Base-by-base conservation (phyloP, 2,329 filamentous ascomycete species). In the Penicillium oxalicum region DNA sequence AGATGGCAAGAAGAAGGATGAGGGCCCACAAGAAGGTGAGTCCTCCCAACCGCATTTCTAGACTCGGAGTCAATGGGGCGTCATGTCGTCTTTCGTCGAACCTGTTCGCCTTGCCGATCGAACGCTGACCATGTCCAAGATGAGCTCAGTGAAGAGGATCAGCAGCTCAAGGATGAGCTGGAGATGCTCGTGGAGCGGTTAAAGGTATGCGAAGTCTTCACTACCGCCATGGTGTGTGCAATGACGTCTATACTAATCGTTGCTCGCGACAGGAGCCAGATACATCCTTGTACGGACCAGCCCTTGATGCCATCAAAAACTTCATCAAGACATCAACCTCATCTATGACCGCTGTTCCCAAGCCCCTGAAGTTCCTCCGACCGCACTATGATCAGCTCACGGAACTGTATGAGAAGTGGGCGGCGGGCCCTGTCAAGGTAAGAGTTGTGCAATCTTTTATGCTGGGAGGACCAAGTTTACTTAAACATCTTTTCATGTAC, bases 251-350 rank as follows among this genome's bases (percentile, higher is more conserved):
- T 52, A 35, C 56, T 59, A 50, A 42, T 40, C 40, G 48, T 41
- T 47, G 25, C 29, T 47, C 32, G 39, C 42, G 46, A 44, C 64
- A 95, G 88, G 93, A 97, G 76, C 79, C 86, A 58, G 87, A 97
- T 73, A 79, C 80, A 58, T 84, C 83, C 50, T 86, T 97, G 60
- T 96, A 97, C 77, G 91, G 91, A 70, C 82, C 91, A 51, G 87
- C 93, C 47, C 78, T 98, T 59, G 91, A 97, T 72, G 87, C 90
- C 59, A 96, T 98, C 83, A 97, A 96, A 77, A 89, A 85, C 64
- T 94, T 89, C 67, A 98, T 98, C 78, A 97, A 96, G 78, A 98
- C 93, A 48, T 95, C 93, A 51, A 98, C 93, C 58, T 97, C 91
- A 51, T 98, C 94, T 40, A 98, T 98, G 93, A 98, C 93, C 42